Conservation (phyloP, 495 filamentous ascomycete genomes). For the Emericellopsis terricola region DNA sequence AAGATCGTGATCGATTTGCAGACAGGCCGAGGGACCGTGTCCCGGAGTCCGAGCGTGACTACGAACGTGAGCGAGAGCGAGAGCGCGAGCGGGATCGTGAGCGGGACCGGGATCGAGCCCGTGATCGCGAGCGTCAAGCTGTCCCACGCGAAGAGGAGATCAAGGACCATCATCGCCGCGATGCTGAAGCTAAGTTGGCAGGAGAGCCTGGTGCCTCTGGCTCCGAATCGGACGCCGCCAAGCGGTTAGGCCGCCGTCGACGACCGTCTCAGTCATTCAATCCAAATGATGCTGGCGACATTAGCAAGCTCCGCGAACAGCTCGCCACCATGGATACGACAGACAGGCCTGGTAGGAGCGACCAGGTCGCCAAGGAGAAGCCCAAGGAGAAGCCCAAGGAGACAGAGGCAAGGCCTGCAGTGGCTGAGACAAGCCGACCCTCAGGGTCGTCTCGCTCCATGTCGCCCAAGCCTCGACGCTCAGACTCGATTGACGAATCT, state of each 20-base stretch:
- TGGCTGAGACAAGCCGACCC: background rate
- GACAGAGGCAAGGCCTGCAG: conserved; percentile 8
- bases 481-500: conserved; percentile 16
- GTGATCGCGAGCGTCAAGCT: background rate
- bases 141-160: background rate
- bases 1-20: too few species aligned
- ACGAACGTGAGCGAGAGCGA: conserved; percentile 4
- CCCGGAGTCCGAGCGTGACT: too few species aligned
- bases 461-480: conserved; percentile 4
- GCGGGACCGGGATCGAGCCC: background rate
- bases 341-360: background rate
- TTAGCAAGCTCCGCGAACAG: conserved; percentile 29
- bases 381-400: conserved; percentile 9
- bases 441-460: too few species aligned
- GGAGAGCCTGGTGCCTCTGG: conserved; percentile 8
- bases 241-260: conserved; percentile 10
- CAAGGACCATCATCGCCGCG: conserved; percentile 4
- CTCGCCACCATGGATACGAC: conserved; percentile 10
- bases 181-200: conserved; percentile 11
- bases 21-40: too few species aligned
- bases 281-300: conserved; percentile 27
- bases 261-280: conserved; percentile 24
- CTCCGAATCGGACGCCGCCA: conserved; percentile 7
- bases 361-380: conserved; percentile 9
- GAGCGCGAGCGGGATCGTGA: background rate